Base-by-base conservation (phyloP, 768 basidiomycete genomes). In the Suillus paluster region DNA sequence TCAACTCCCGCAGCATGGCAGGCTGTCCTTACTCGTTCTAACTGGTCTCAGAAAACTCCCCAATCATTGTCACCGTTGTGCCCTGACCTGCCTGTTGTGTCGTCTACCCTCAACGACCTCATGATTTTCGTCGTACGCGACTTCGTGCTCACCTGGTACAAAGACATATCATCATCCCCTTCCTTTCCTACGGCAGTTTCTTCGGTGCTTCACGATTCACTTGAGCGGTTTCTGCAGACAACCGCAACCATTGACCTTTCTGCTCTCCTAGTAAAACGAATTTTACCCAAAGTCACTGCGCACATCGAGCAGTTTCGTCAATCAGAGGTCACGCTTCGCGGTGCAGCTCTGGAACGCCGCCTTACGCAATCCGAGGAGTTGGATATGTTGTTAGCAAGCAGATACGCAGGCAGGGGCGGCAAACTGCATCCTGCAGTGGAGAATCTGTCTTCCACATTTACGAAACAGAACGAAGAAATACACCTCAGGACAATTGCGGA, bases 1-100 rank as follows among this genome's bases (percentile, higher is more conserved):
- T 93, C 94, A 5, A 94, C 94, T 3, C 93, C 94, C 27, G 94
- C 95, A 60, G 95, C 95, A 36, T 97, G 95, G 95, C 92, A 95
- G 70, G 94, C 90, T 0, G 91, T 94, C 52, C 80, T 92, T 56
- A 94, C 86, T 49, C 87, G 95, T 36, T 92, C 92, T n/a, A 87
- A 91, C 73, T 97, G 95, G 95, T 92, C 92, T 4, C 86, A 89
- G 66, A 85, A 81, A 61, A 78, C 86, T 4, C 86, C 89, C 0
- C 87, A 88, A 68, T 79, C 85, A n/a, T 79, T 90, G 21, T 82
- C 89, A 1, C 84, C 88, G 9, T 75, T 95, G 21, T 83, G 83
- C 66, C 88, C 89, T 33, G 80, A 85, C 27, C 85, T 85, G 42
- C 84, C 86, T 14, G 78, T 84, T 62, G 79, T 92, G 27, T 93